phyloP scores from a whole-genome alignment of 148 eudicot genomes.

The Chenopodium berlandieri region DNA sequence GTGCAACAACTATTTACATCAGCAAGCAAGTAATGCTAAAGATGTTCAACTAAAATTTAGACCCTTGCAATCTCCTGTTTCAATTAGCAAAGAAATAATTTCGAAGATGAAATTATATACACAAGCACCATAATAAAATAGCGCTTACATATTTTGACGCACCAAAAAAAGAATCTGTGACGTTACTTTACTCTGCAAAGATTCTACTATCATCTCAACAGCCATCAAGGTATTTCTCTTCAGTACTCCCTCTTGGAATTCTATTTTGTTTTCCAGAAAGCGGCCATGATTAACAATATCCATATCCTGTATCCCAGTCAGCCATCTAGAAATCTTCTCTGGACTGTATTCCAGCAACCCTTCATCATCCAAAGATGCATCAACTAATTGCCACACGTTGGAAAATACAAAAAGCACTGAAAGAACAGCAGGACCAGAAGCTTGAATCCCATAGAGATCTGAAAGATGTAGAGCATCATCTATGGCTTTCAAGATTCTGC shows the following conservation, averaged over 20 bases:
- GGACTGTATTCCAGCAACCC: conserved; percentile 62
- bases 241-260: conserved; percentile 44
- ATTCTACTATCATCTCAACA: conserved; percentile 67
- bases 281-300: conserved; percentile 49
- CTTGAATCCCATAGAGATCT: conserved; percentile 53
- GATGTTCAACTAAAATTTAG: not conserved
- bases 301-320: conserved; percentile 55
- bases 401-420: conserved; percentile 68
- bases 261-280: conserved; percentile 47
- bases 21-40: not conserved
- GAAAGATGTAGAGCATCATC: conserved; percentile 70
- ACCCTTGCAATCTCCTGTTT: not conserved
- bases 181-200: conserved; percentile 55
- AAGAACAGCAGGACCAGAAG: conserved; percentile 67
- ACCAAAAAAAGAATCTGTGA: conserved; percentile 77
- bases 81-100: not conserved
- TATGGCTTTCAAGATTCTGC: conserved; percentile 84
- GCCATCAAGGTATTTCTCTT: conserved; percentile 65
- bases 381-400: conserved; percentile 75
- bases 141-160: conserved; percentile 68
- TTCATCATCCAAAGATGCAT: conserved; percentile 91
- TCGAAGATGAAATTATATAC: not conserved
- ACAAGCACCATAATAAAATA: conserved; percentile 10
- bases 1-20: not conserved
- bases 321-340: conserved; percentile 75